Base-by-base conservation (phyloP, 495 filamentous ascomycete genomes). In the Terfezia claveryi region DNA sequence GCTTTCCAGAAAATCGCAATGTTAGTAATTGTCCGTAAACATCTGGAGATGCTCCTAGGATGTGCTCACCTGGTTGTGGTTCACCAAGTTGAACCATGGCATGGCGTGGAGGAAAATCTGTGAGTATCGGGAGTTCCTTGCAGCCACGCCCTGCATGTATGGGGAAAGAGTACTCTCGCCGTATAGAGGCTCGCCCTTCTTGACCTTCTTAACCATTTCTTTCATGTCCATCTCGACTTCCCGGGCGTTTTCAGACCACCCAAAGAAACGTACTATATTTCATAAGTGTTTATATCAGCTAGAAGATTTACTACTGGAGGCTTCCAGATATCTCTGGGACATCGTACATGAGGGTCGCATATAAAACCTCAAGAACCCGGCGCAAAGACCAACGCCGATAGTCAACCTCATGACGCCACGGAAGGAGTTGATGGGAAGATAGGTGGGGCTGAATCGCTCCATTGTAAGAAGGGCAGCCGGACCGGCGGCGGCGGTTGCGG, bases 31-130 rank as follows among this genome's bases (percentile, higher is more conserved):
- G 27, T 7, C 27, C 27, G 27, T 7, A 32, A 32, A 32, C 27
- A 0, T 4, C 27, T 32, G 2, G 27, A 32, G 7, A 32, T 32
- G 27, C 27, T 32, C 27, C 7, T 32, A 7, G 27, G 27, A 4
- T 32, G 27, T 32, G 27, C 27, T 32, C 27, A 81, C 80, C 69
- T 82, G 86, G 61, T 79, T 81, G 71, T 98, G 91, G 68, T 98
- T 95, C 58, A 94, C 89, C 68, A 95, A 77, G 72, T 98, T 98
- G 73, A 92, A 84, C 91, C 86, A 94, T 17, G 91, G 91, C 36
- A 98, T 63, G 46, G 91, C 76, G 62, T 85, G 81, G 50, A 83
- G 69, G 63, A 85, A 92, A 16, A 91, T 72, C 36, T 81, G 79
- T 36, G 84, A 78, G 72, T 94, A 95, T 65, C 91, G 74, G 37